phyloP scores from a whole-genome alignment of 345 rosid species.

The Zanthoxylum bungeanum region DNA sequence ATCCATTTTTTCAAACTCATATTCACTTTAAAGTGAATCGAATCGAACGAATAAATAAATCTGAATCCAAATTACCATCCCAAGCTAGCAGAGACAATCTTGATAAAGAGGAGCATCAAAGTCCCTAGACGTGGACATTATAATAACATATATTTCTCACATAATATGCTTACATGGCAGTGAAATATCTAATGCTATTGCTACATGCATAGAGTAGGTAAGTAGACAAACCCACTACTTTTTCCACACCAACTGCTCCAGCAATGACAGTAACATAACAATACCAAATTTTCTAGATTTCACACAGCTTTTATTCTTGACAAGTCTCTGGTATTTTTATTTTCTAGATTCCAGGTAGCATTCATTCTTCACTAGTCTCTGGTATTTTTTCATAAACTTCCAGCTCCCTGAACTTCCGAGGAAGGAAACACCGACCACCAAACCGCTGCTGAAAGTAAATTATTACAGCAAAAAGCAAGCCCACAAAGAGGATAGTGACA shows the following conservation, averaged over 20 bases:
- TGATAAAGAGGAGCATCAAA: not conserved
- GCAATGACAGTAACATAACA: not conserved
- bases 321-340: not conserved
- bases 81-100: slow-evolving; percentile 2
- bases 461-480: slow-evolving; percentile 34
- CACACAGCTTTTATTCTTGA: not conserved
- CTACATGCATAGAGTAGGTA: not conserved
- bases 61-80: too few relatives aligned
- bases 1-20: not conserved
- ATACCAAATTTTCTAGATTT: not conserved
- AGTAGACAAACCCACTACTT: not conserved
- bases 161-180: not conserved
- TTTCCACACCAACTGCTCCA: not conserved
- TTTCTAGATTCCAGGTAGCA: not conserved
- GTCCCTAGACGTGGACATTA: not conserved
- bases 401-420: slow-evolving; percentile 26
- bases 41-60: too few relatives aligned
- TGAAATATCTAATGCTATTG: too few relatives aligned
- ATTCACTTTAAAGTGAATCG: too few relatives aligned
- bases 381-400: slow-evolving; percentile 39
- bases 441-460: slow-evolving; percentile 42
- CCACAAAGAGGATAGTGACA: slow-evolving; percentile 27
- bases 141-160: not conserved
- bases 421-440: slow-evolving; percentile 47
- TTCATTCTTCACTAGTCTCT: slow-evolving; percentile 12